Evolutionary conservation across 2,329 filamentous ascomycete species (phyloP).

Genomic region (Sporothrix globosa): DNA sequence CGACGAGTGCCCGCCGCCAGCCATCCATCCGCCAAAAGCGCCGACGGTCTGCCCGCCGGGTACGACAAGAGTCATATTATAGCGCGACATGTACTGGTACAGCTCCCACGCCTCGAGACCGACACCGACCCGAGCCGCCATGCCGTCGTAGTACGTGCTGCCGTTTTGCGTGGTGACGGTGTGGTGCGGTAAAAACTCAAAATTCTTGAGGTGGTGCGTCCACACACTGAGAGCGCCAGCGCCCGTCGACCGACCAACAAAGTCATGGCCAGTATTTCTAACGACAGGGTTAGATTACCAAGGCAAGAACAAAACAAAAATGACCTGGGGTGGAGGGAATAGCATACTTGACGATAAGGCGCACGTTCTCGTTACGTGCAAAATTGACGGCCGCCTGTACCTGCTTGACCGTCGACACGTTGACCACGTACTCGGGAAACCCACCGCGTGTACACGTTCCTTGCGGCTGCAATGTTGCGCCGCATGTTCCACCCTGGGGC

Average conservation of each 20-base stretch:
- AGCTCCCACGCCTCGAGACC: slow-evolving; percentile 45
- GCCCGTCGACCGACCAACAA: slow-evolving; percentile 51
- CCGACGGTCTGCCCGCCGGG: slow-evolving; percentile 44
- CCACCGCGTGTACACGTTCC: slow-evolving; percentile 45
- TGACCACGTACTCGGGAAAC: slow-evolving; percentile 47
- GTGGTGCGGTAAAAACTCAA: slow-evolving; percentile 46
- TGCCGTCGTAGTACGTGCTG: slow-evolving; percentile 43
- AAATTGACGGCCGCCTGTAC: slow-evolving; percentile 49
- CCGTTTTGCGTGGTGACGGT: slow-evolving; percentile 27
- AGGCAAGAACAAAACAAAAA: neutral
- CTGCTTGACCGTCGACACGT: slow-evolving; percentile 45
- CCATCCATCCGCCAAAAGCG: slow-evolving; percentile 55
- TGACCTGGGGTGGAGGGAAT: neutral
- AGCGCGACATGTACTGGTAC: slow-evolving; percentile 40
- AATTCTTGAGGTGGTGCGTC: slow-evolving; percentile 53
- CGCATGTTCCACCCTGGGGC: slow-evolving; percentile 46
- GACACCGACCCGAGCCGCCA: slow-evolving; percentile 46
- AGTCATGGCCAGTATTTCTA: slow-evolving; percentile 52
- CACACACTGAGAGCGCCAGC: slow-evolving; percentile 53
- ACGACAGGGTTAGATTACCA: neutral
- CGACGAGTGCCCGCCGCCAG: slow-evolving; percentile 56
- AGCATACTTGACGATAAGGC: slow-evolving; percentile 45
- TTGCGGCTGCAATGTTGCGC: slow-evolving; percentile 37
- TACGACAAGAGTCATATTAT: slow-evolving; percentile 42
- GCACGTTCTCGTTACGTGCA: slow-evolving; percentile 46